These are phyloP conservation scores for Candida andamanensis DNA, from an alignment of 805 yeast species.

Conservation along the genomic window DNA sequence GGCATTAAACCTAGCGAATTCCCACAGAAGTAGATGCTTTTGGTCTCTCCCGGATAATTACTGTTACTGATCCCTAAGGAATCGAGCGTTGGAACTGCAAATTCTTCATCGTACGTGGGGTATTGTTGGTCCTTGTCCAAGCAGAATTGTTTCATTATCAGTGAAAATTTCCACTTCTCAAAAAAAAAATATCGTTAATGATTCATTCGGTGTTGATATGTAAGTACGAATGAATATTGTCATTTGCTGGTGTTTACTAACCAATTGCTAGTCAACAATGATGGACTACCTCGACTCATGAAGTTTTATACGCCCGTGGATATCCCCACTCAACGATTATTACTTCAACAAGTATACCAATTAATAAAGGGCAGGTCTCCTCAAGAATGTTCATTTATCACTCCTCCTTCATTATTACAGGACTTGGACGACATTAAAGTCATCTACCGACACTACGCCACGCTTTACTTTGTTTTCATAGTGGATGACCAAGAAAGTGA, in stretches of 20 bases:
- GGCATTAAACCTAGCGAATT: conserved; percentile 96
- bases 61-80: conserved; percentile 46
- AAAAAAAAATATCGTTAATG: conserved; percentile 37
- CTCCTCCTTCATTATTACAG: conserved; percentile 78
- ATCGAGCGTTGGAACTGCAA: conserved; percentile 61
- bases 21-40: conserved; percentile 72
- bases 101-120: conserved; percentile 39
- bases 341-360: conserved; percentile 77
- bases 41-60: conserved; percentile 10
- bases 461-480: conserved; percentile 90
- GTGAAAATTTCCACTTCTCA: not conserved
- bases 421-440: conserved; percentile 75
- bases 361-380: conserved; percentile 67
- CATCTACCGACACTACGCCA: conserved; percentile 91
- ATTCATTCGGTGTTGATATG: conserved; percentile 83
- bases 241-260: no score
- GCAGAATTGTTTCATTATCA: no score
- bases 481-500: conserved; percentile 96
- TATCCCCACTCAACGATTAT: conserved; percentile 70
- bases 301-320: conserved; percentile 93
- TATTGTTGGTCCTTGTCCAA: conserved; percentile 6
- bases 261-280: conserved; percentile 86
- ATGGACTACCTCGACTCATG: conserved; percentile 82
- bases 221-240: conserved; percentile 37
- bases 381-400: conserved; percentile 80